Conservation (phyloP, 768 basidiomycete genomes). For the Auricularia auricula-judae region DNA sequence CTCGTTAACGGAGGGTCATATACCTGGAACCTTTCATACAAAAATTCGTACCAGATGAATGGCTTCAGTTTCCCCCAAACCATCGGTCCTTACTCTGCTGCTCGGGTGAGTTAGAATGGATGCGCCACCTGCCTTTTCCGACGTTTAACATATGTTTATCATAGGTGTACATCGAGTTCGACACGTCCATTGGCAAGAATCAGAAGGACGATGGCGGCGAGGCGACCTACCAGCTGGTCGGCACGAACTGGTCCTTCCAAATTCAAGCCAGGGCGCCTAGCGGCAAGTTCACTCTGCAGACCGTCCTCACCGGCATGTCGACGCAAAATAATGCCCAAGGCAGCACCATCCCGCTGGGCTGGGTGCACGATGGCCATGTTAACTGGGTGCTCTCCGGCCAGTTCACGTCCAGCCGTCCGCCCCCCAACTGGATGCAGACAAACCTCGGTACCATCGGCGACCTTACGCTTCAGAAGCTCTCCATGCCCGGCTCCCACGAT, state of each 20-base stretch:
- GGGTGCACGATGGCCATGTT: not conserved
- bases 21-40: not conserved
- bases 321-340: not conserved
- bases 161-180: not conserved
- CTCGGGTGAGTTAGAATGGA: not conserved
- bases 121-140: no score
- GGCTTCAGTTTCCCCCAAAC: not conserved
- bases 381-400: not conserved
- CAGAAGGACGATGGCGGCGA: not conserved
- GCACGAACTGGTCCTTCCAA: not conserved
- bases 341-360: not conserved
- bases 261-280: not conserved
- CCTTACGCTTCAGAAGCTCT: not conserved
- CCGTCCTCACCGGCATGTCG: not conserved
- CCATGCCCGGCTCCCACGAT: not conserved
- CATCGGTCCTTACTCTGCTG: not conserved
- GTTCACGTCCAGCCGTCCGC: not conserved
- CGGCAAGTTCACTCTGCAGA: not conserved
- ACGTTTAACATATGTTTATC: no score
- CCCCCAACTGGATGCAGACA: not conserved
- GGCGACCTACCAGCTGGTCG: not conserved
- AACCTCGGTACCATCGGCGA: not conserved
- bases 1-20: not conserved
- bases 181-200: not conserved
- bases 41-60: not conserved